Base-by-base conservation (phyloP, 768 basidiomycete genomes). In the Goffeauzyma gilvescens region DNA sequence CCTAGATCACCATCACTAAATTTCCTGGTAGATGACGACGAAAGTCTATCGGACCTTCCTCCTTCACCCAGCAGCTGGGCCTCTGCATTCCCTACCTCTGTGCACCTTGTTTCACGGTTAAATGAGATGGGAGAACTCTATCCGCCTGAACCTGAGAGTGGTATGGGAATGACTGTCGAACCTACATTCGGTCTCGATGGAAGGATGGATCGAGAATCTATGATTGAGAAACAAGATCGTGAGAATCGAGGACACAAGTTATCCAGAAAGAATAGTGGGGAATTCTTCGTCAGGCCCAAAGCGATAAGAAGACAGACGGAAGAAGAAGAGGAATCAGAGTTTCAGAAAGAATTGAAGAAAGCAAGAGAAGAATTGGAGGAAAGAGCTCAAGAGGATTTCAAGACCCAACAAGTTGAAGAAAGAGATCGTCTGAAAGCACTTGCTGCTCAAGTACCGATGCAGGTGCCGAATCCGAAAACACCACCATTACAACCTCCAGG, bases 281-380 rank as follows among this genome's bases (percentile, higher is more conserved):
- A 49, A 12, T 48, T 48, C 24, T 35, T 41, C 14, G 46, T 48
- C 41, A n/a, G n/a, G n/a, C n/a, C n/a, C n/a, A n/a, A n/a, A n/a
- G n/a, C 7, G n/a, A 9, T 30, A 35, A 9, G 10, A 8, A 12
- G 22, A 20, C 18, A 12, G 10, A 12, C 10, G 7, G 18, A 17
- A 6, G 37, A 10, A 12, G 37, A 38, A 12, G 42, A 44, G 17
- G 47, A 49, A 32, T 39, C 36, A 20, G 47, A 49, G 10, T 49
- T 49, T 33, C 37, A 38, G 18, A 43, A 41, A 25, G 47, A 49
- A 21, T 38, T 49, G 15, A 28, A 42, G 5, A 34, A 39, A 33
- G 47, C 47, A 10, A 40, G 42, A 32, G 47, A 43, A 5, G 47
- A 49, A 21, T 18, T 49, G 42, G 47, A 49, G 24, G 32, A 38